Evolutionary conservation across 1,284 basidiomycete species (phyloP), one percentile per base, ranked within the genome.

Genomic region (Ceratobasidium papillatum): DNA sequence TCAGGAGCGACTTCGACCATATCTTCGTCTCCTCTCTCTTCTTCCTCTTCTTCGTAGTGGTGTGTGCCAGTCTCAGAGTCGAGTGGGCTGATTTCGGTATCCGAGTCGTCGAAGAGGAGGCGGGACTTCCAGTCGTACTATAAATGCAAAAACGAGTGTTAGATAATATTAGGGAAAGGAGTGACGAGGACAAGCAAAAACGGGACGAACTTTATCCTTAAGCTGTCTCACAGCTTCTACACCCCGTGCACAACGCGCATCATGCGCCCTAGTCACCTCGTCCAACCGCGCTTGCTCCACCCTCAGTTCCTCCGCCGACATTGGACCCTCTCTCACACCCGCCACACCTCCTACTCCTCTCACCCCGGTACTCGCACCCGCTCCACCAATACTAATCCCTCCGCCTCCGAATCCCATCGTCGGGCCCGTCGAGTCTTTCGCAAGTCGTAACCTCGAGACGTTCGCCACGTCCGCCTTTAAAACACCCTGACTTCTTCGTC

Each of bases 121-220:
- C 68, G 68, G 5, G 54, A 61, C 22, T 72, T 72, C 68, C 68
- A 72, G 54, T 72, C 68, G 32, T 72, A 72, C 68, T 68, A 30
- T 51, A 47, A 3, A 36, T 9, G n/a, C 3, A 52, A 2, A 8
- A 9, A 22, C 3, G 8, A 49, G 4, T 34, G 5, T 51, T 14
- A 65, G 8, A 19, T 14, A 52, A 34, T 51, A 14, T 12, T 11
- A 9, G 12, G 45, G 19, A 34, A 51, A 49, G 5, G 14, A 66
- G 25, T 14, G 12, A 36, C 14, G n/a, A 9, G 27, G 14, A 45
- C 17, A 34, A 41, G 38, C 19, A 12, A 61, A 3, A 25, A 30
- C 14, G 9, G 11, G 22, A 36, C 63, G 8, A 5, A 72, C 68
- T 43, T 72, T 72, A 25, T 72, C 68, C 22, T 72, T 72, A 5